phyloP scores from a whole-genome alignment of 345 rosid genomes.

The Boechera divaricarpa region DNA sequence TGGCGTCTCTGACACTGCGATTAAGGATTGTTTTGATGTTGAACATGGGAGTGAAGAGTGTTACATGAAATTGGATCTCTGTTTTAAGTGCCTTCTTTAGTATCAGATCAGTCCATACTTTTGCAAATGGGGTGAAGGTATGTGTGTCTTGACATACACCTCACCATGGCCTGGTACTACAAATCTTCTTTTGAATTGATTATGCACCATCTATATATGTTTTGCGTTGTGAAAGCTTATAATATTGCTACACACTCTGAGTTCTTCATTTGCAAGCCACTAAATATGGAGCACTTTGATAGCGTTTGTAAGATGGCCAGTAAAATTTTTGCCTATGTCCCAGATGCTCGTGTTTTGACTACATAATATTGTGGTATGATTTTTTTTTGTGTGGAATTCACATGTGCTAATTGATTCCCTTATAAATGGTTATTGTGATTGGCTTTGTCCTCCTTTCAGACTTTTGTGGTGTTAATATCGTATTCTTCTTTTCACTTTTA shows the following conservation, averaged over 20 bases:
- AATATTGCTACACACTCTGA: slow-evolving; percentile 15
- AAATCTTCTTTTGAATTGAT: slow-evolving; percentile 25
- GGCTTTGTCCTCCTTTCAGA: slow-evolving; percentile 2
- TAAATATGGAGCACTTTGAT: slow-evolving; percentile 86
- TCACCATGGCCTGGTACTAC: slow-evolving; percentile 90
- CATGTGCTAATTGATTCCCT: not conserved
- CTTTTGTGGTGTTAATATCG: slow-evolving; percentile 23
- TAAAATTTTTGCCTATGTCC: slow-evolving; percentile 80
- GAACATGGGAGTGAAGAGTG: slow-evolving; percentile 71
- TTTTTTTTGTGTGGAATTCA: slow-evolving; percentile 18
- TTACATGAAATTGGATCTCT: slow-evolving; percentile 74
- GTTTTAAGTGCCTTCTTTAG: slow-evolving; percentile 95
- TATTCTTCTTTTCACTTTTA: slow-evolving; percentile 51
- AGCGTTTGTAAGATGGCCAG: slow-evolving; percentile 81
- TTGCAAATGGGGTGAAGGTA: slow-evolving; percentile 84
- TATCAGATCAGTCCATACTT: slow-evolving; percentile 91
- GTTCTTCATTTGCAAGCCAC: slow-evolving; percentile 58
- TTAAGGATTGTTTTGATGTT: slow-evolving; percentile 92
- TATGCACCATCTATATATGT: slow-evolving; percentile 1
- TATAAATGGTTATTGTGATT: slow-evolving; percentile 17
- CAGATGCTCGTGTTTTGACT: slow-evolving; percentile 75
- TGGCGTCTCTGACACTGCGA: slow-evolving; percentile 96
- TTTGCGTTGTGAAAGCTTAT: not conserved
- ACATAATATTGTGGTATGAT: slow-evolving; percentile 86
- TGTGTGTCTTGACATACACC: slow-evolving; percentile 93